A percentile compares a stretch with the other conserved stretches of the same genome.
Conservation (phyloP, 2,329 filamentous ascomycete species). For the Triangularia verruculosa region DNA sequence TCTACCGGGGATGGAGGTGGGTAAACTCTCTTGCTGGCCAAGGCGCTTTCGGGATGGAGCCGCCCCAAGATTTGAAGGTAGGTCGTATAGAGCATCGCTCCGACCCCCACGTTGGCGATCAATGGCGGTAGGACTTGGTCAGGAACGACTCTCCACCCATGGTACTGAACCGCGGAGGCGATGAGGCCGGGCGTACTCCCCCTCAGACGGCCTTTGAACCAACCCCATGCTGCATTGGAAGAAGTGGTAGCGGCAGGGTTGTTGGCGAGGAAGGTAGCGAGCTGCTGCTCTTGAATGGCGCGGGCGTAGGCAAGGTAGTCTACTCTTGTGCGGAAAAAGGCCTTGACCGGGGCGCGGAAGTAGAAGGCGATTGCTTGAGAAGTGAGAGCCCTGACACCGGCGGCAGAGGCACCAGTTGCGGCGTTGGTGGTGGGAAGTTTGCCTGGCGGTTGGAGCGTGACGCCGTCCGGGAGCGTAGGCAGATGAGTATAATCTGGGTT, state of each 20-base stretch:
- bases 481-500: conserved; percentile 12
- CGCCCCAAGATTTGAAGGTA: conserved; percentile 68
- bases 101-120: conserved; percentile 70
- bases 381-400: conserved; percentile 77
- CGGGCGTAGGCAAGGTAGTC: conserved; percentile 70
- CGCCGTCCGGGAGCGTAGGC: conserved; percentile 22
- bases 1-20: conserved; percentile 62
- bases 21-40: conserved; percentile 60
- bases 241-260: conserved; percentile 9
- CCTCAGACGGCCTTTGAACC: conserved; percentile 50
- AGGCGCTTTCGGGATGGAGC: conserved; percentile 62
- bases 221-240: conserved; percentile 35
- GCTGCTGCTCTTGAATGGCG: conserved; percentile 48
- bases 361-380: conserved; percentile 86
- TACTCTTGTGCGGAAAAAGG: conserved; percentile 86
- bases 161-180: conserved; percentile 61
- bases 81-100: conserved; percentile 70
- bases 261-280: conserved; percentile 10
- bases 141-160: conserved; percentile 72
- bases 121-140: conserved; percentile 75
- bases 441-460: conserved; percentile 16
- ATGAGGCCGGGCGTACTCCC: conserved; percentile 69
- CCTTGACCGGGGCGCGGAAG: conserved; percentile 86
- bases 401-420: conserved; percentile 77
- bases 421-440: conserved; percentile 27